Conservation (phyloP, 2,329 filamentous ascomycete species). For the Hymenotorrendiella dingleyae region DNA sequence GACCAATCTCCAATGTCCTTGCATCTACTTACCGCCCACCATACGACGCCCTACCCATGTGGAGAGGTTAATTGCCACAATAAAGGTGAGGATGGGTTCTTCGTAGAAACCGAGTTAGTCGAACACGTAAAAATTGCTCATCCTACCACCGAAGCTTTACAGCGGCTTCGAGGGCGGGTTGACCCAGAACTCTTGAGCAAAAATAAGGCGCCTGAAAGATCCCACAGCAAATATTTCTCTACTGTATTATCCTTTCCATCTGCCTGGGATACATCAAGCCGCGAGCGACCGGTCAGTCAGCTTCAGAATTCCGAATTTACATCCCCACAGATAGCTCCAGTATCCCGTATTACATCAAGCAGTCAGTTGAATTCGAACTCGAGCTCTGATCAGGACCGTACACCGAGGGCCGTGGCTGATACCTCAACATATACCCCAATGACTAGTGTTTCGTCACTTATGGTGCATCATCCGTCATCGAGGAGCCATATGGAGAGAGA, state of each 20-base stretch:
- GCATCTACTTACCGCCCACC: constrained; percentile 22
- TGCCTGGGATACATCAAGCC: not conserved
- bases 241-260: not conserved
- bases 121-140: constrained; percentile 22
- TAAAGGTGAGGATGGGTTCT: constrained; percentile 23
- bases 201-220: constrained; percentile 3
- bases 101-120: constrained; percentile 21
- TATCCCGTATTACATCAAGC: constrained; percentile 4
- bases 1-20: constrained; percentile 23
- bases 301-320: constrained; percentile 16
- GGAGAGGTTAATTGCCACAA: constrained; percentile 19
- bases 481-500: not conserved
- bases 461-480: constrained; percentile 18
- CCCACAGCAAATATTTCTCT: no score
- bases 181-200: constrained; percentile 17
- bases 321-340: constrained; percentile 9
- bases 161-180: constrained; percentile 22
- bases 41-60: constrained; percentile 26
- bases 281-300: not conserved
- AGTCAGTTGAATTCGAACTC: constrained; percentile 10
- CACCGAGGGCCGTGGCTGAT: constrained; percentile 10
- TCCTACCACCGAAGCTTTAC: constrained; percentile 15
- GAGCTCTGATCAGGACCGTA: constrained; percentile 16
- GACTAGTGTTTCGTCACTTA: constrained; percentile 21
- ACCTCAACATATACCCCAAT: constrained; percentile 17